These are phyloP conservation scores for Xylariaceae sp. DNA, from an alignment of 2,329 filamentous ascomycete genomes.

Conservation along the genomic window DNA sequence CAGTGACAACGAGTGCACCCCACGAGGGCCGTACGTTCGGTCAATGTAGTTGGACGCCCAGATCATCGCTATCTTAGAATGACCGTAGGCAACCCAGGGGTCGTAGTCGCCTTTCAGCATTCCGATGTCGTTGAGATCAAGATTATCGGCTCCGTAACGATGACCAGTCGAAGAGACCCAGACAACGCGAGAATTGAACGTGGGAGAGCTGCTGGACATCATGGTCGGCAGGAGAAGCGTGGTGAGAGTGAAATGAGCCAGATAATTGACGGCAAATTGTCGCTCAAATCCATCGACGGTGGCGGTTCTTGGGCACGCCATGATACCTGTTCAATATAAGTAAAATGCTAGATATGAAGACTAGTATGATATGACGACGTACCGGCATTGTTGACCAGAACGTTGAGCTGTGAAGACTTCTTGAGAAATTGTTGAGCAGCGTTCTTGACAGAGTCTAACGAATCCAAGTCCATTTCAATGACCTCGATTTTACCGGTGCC, in stretches of 20 bases:
- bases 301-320: slow-evolving; percentile 18
- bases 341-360: not conserved
- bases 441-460: slow-evolving; percentile 14
- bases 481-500: slow-evolving; percentile 21
- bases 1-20: slow-evolving; percentile 49
- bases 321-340: slow-evolving; percentile 5
- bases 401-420: slow-evolving; percentile 23
- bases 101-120: slow-evolving; percentile 45
- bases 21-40: slow-evolving; percentile 47
- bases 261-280: slow-evolving; percentile 58
- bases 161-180: slow-evolving; percentile 51
- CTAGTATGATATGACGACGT: not conserved
- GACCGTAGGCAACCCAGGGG: slow-evolving; percentile 47
- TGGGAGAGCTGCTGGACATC: slow-evolving; percentile 45
- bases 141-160: slow-evolving; percentile 28
- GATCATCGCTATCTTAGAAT: slow-evolving; percentile 53
- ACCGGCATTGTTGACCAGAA: slow-evolving; percentile 29
- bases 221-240: slow-evolving; percentile 52
- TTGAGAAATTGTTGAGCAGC: slow-evolving; percentile 20
- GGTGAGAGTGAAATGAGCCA: slow-evolving; percentile 59
- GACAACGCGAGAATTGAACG: slow-evolving; percentile 52
- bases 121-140: slow-evolving; percentile 45
- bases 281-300: slow-evolving; percentile 54
- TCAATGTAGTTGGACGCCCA: slow-evolving; percentile 55
- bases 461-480: slow-evolving; percentile 24